Base-by-base conservation (phyloP, 176 grass and related monocot genomes). In the Echinochloa phyllopogon region DNA sequence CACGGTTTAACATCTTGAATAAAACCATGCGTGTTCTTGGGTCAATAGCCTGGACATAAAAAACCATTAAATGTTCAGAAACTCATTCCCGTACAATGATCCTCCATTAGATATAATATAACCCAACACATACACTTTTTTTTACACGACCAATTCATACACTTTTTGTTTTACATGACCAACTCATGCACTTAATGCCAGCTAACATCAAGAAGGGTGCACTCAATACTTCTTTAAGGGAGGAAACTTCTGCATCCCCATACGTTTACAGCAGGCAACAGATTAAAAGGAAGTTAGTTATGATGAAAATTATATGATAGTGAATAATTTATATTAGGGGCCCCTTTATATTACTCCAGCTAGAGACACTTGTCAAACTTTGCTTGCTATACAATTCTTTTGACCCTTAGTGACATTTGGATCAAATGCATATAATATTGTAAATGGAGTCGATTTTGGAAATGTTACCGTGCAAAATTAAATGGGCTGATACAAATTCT, bases 1-100 rank as follows among this genome's bases (percentile, higher is more conserved):
- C 91, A 64, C 93, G 89, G 67, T 98, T 98, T 56, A 98, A 77
- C 96, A 98, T 98, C 76, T 95, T 98, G 80, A 94, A 98, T 56
- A 98, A 80, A 90, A 95, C 93, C 93, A 98, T 92, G 50, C 96
- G 91, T 42, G 96, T 98, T 89, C 93, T 94, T 67, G 91, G 93
- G 40, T 98, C 96, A 89, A 98, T 94, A 68, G 96, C 96, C 96
- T 98, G 92, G 69, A 83, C 77, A 72, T 50, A 74, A 80, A 76
- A 50, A 88, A 10, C 21, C 29, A 18, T 21, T 38, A 7, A 76
- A 42, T 38, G 24, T 16, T 45, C 11, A 85, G 24, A 50, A 76
- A 45, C 45, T 45, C 6, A 75, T 51, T 87, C 10, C 11, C 44
- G 17, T 38, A 18, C 50, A 86, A 63, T 66, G 44, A 45, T 11